phyloP scores from a whole-genome alignment of 2,329 filamentous ascomycete genomes.

The Furcasterigmium furcatum region DNA sequence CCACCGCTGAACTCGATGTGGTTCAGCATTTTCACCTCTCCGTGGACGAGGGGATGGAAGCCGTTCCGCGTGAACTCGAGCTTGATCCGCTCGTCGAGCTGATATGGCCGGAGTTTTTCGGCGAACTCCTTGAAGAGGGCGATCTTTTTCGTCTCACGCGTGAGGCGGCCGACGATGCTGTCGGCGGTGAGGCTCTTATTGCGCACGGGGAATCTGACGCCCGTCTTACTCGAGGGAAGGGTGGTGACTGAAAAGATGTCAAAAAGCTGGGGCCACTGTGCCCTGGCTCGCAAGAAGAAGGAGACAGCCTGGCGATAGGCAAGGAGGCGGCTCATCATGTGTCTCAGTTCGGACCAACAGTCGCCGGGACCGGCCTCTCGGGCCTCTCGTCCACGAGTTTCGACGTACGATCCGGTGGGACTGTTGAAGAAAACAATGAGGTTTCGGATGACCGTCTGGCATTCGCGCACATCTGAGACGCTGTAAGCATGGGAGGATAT shows the following conservation, averaged over 20 bases:
- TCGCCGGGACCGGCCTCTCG: neutral
- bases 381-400: neutral
- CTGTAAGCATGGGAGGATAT: too few species aligned
- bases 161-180: conserved; percentile 19
- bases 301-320: neutral
- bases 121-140: conserved; percentile 10
- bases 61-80: neutral
- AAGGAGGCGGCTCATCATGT: neutral
- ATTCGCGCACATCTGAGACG: neutral
- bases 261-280: conserved; percentile 25
- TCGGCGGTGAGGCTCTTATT: conserved; percentile 13
- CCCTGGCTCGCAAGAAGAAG: conserved; percentile 8
- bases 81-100: conserved; percentile 19
- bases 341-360: neutral
- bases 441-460: neutral
- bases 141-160: neutral
- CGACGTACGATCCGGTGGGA: neutral
- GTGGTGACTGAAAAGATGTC: conserved; percentile 19
- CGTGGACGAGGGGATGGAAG: conserved; percentile 28
- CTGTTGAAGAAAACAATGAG: neutral
- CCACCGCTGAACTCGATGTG: neutral
- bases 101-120: conserved; percentile 15
- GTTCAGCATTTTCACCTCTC: conserved; percentile 23
- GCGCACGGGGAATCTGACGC: conserved; percentile 11
- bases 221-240: conserved; percentile 18